Conservation (phyloP, 2,329 filamentous ascomycete species). For the Drechslera avenae region DNA sequence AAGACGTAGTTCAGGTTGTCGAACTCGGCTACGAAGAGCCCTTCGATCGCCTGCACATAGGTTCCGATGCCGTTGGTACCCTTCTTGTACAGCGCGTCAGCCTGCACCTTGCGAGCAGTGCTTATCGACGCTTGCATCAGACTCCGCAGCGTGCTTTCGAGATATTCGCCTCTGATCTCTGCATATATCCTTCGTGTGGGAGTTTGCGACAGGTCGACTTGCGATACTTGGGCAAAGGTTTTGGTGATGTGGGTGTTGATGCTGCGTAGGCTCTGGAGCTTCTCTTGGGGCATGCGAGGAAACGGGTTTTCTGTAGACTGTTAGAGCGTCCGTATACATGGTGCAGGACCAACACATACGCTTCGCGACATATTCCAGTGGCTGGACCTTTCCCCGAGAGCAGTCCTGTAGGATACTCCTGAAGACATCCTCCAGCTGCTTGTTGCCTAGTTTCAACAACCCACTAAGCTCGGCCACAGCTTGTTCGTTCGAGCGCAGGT, state of each 20-base stretch:
- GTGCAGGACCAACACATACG: slow-evolving; percentile 54
- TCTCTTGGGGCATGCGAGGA: slow-evolving; percentile 77
- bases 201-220: slow-evolving; percentile 60
- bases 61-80: slow-evolving; percentile 91
- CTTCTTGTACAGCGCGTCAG: slow-evolving; percentile 81
- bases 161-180: slow-evolving; percentile 83
- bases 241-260: slow-evolving; percentile 77
- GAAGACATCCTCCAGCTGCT: slow-evolving; percentile 84
- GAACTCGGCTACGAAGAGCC: slow-evolving; percentile 85
- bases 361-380: slow-evolving; percentile 91
- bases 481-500: slow-evolving; percentile 88
- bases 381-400: slow-evolving; percentile 75
- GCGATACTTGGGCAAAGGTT: slow-evolving; percentile 57
- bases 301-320: slow-evolving; percentile 66
- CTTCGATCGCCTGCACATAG: slow-evolving; percentile 86
- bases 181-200: slow-evolving; percentile 82
- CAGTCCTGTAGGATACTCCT: slow-evolving; percentile 79
- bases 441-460: slow-evolving; percentile 77
- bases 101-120: slow-evolving; percentile 74
- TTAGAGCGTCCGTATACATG: slow-evolving; percentile 11
- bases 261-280: slow-evolving; percentile 74
- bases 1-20: slow-evolving; percentile 90
- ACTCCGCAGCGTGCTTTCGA: slow-evolving; percentile 82
- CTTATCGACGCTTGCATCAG: slow-evolving; percentile 81
- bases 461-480: slow-evolving; percentile 79